Percentiles rank a stretch among this genome's conserved stretches.
phyloP scores from a whole-genome alignment of 495 filamentous ascomycete genomes.

The Penicillium ochrochloron region DNA sequence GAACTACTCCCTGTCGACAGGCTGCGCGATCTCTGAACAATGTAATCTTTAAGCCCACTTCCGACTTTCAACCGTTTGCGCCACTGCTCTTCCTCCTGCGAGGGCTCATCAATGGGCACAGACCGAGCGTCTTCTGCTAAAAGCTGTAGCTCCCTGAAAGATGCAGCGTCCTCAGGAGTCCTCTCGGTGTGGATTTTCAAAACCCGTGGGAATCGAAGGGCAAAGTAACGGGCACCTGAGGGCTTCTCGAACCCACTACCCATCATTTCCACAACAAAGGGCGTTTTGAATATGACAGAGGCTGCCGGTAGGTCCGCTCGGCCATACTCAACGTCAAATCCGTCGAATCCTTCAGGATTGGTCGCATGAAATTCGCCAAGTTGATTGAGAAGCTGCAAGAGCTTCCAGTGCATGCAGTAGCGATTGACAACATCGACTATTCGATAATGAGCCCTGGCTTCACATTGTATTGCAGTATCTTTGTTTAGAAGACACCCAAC shows the following conservation, averaged over 20 bases:
- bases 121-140: constrained; percentile 55
- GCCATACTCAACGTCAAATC: constrained; percentile 43
- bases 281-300: constrained; percentile 59
- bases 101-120: constrained; percentile 43
- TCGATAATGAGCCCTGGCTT: constrained; percentile 62
- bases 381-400: constrained; percentile 57
- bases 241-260: constrained; percentile 69
- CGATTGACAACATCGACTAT: constrained; percentile 62
- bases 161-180: constrained; percentile 57
- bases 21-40: constrained; percentile 33
- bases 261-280: constrained; percentile 67
- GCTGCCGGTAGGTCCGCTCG: constrained; percentile 35
- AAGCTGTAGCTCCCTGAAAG: constrained; percentile 59
- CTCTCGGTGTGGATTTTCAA: constrained; percentile 65
- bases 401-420: constrained; percentile 54
- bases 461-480: constrained; percentile 57
- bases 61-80: constrained; percentile 55
- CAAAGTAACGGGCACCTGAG: constrained; percentile 58
- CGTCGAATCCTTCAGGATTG: constrained; percentile 27
- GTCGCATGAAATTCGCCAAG: constrained; percentile 49
- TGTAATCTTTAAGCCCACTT: constrained; percentile 40
- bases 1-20: constrained; percentile 22
- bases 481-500: constrained; percentile 79
- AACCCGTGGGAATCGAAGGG: constrained; percentile 67
- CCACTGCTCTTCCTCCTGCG: constrained; percentile 60